Conservation (phyloP, 768 basidiomycete species). For the Cystobasidium ongulense region DNA sequence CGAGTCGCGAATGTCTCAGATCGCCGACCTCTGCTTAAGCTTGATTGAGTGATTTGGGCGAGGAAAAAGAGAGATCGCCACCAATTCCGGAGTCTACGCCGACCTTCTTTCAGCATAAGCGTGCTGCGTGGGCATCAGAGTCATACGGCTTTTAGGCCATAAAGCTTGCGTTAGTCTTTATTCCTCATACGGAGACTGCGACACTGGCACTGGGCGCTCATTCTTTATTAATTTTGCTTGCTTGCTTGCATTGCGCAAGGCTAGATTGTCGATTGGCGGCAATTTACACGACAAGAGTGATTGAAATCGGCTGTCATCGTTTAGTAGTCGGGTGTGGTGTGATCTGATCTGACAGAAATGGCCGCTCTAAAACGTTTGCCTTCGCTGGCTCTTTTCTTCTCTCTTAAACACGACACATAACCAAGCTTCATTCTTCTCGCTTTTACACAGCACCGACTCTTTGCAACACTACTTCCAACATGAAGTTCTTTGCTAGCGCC, state of each 20-base stretch:
- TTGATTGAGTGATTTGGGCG: neutral
- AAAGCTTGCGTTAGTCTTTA: too few species aligned
- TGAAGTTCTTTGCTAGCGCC: conserved; percentile 13
- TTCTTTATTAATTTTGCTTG: neutral
- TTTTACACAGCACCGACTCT: too few species aligned
- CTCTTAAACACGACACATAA: neutral
- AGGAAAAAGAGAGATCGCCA: neutral
- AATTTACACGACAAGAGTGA: neutral
- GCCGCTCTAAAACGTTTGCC: neutral
- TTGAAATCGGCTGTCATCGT: neutral
- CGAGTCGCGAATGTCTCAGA: neutral
- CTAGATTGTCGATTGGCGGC: neutral
- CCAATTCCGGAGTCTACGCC: neutral
- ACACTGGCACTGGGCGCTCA: neutral
- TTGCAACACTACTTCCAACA: neutral
- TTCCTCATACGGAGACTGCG: too few species aligned
- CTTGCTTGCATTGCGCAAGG: neutral
- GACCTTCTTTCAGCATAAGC: neutral
- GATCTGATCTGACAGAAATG: neutral
- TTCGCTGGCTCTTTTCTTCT: conserved; percentile 9
- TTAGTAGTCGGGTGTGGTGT: neutral
- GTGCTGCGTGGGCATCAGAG: too few species aligned
- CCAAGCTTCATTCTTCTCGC: conserved; percentile 16
- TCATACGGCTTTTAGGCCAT: too few species aligned
- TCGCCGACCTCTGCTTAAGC: neutral